These are phyloP conservation scores for Aspergillus bertholletiae DNA, from an alignment of 495 filamentous ascomycete genomes.

Conservation along the genomic window DNA sequence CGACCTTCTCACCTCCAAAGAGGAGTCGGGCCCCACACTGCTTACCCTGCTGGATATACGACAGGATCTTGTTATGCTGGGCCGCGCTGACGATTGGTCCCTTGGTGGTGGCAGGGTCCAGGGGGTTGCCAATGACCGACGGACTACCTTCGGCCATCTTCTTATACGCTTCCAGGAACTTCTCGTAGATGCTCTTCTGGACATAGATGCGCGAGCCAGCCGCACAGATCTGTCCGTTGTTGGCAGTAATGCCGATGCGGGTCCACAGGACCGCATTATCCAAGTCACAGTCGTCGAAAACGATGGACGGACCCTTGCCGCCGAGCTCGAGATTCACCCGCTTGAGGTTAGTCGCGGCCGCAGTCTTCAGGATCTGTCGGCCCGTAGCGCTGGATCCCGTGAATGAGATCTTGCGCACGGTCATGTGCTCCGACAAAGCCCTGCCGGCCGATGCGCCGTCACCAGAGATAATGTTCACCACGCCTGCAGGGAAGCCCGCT, in stretches of 20 bases:
- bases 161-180: slow-evolving; percentile 38
- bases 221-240: slow-evolving; percentile 54
- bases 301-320: slow-evolving; percentile 41
- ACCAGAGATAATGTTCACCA: slow-evolving; percentile 84
- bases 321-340: slow-evolving; percentile 43
- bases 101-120: slow-evolving; percentile 66
- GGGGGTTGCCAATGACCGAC: slow-evolving; percentile 68
- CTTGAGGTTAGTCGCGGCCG: slow-evolving; percentile 48
- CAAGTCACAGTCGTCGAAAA: slow-evolving; percentile 44
- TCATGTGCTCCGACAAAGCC: slow-evolving; percentile 69
- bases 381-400: slow-evolving; percentile 24
- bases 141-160: slow-evolving; percentile 6
- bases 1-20: slow-evolving; percentile 57
- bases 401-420: slow-evolving; percentile 69
- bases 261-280: slow-evolving; percentile 38
- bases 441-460: slow-evolving; percentile 74
- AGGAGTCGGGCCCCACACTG: slow-evolving; percentile 72
- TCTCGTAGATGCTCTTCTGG: slow-evolving; percentile 52
- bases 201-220: slow-evolving; percentile 51
- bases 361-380: slow-evolving; percentile 24
- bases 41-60: slow-evolving; percentile 72
- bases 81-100: slow-evolving; percentile 78
- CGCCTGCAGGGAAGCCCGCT: slow-evolving; percentile 83
- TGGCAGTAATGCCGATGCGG: slow-evolving; percentile 40
- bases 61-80: slow-evolving; percentile 81